A percentile compares a stretch with the other conserved stretches of the same genome.
phyloP scores from a whole-genome alignment of 1,284 basidiomycete species.

The Cryptococcus wingfieldii region DNA sequence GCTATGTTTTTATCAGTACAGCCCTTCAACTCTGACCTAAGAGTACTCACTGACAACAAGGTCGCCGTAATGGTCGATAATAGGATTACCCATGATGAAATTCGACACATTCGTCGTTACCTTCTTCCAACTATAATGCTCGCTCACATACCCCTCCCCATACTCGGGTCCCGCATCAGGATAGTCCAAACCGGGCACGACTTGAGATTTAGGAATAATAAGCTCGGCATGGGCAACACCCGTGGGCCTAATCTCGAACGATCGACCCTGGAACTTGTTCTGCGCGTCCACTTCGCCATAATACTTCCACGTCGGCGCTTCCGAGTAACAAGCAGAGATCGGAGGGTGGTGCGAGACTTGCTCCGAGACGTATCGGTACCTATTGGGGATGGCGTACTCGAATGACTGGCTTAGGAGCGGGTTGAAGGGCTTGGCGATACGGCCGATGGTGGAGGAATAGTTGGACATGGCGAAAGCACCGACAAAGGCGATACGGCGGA shows the following conservation, averaged over 20 bases:
- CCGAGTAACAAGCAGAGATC: constrained; percentile 94
- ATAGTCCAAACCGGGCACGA: constrained; percentile 37
- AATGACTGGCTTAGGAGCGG: constrained; percentile 73
- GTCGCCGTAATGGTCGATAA: constrained; percentile 96
- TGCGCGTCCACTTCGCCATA: constrained; percentile 77
- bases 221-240: constrained; percentile 88
- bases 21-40: background rate
- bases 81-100: constrained; percentile 87
- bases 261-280: constrained; percentile 92
- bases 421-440: constrained; percentile 94
- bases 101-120: constrained; percentile 90
- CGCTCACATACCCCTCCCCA: constrained; percentile 35
- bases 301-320: constrained; percentile 84
- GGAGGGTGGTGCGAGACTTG: constrained; percentile 97
- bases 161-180: constrained; percentile 43
- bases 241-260: constrained; percentile 93
- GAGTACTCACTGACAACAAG: constrained; percentile 65
- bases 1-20: constrained; percentile 51
- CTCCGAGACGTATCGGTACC: constrained; percentile 89
- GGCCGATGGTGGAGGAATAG: constrained; percentile 90
- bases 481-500: constrained; percentile 84
- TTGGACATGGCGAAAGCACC: constrained; percentile 98
- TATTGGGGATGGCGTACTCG: constrained; percentile 85
- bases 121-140: constrained; percentile 57
- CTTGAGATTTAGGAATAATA: constrained; percentile 65